Conservation (phyloP, 768 basidiomycete genomes). For the Favolaschia claudopus region DNA sequence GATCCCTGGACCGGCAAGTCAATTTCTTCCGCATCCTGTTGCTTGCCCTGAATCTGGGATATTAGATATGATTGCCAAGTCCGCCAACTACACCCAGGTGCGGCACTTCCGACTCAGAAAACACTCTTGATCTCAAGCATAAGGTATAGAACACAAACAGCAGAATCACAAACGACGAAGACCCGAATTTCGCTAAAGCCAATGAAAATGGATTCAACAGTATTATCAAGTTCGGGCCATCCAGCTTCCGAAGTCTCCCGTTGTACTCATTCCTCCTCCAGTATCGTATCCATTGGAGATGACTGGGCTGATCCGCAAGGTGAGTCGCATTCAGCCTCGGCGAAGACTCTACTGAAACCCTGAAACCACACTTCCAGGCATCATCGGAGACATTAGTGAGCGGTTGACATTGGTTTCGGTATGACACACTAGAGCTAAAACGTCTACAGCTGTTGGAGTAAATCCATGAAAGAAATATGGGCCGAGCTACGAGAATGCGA, state of each 20-base stretch:
- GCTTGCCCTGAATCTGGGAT: not conserved
- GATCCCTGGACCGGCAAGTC: constrained; percentile 39
- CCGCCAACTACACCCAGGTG: constrained; percentile 38
- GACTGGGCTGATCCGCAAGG: constrained; percentile 35
- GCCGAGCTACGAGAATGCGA: not conserved
- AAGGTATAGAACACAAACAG: constrained; percentile 40
- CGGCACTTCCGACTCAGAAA: too few species aligned
- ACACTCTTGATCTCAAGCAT: too few species aligned
- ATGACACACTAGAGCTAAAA: not conserved
- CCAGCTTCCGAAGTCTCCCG: not conserved
- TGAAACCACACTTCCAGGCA: not conserved
- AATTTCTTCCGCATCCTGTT: not conserved
- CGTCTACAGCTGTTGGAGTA: constrained; percentile 34
- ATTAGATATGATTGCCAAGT: constrained; percentile 34
- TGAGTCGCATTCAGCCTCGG: not conserved
- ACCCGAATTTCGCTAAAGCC: constrained; percentile 36
- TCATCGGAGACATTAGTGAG: constrained; percentile 37
- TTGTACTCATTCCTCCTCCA: constrained; percentile 1
- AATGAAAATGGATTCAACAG: constrained; percentile 35
- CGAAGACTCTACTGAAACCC: not conserved
- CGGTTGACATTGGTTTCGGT: not conserved
- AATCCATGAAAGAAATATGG: constrained; percentile 28
- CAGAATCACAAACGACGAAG: constrained; percentile 38
- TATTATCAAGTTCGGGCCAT: constrained; percentile 33
- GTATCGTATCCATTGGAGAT: constrained; percentile 35